A percentile compares a stretch with the other conserved stretches of the same genome.
Evolutionary conservation across 2,329 filamentous ascomycete species (phyloP).

Genomic region (Blastomyces parvus): DNA sequence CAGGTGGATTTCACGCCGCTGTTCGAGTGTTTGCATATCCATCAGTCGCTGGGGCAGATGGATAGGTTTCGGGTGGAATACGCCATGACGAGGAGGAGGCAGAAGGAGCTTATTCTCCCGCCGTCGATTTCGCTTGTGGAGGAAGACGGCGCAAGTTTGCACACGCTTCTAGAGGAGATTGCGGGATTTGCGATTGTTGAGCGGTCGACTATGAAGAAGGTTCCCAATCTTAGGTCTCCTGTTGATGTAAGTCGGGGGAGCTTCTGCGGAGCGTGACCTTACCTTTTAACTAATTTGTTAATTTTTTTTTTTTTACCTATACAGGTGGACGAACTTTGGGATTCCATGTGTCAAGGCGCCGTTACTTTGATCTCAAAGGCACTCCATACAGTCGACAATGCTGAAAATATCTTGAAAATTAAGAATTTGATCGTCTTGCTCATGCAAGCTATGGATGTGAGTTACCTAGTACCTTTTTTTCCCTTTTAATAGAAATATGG

Average conservation of each 20-base stretch:
- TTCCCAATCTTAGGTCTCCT: constrained; percentile 68
- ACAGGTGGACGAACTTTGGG: constrained; percentile 97
- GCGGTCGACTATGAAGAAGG: constrained; percentile 80
- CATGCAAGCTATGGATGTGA: constrained; percentile 93
- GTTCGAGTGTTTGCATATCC: constrained; percentile 92
- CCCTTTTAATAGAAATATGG: too few species aligned
- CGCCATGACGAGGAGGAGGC: constrained; percentile 75
- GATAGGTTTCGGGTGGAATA: constrained; percentile 89
- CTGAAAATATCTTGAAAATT: constrained; percentile 84
- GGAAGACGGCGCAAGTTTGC: constrained; percentile 77
- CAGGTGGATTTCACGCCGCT: constrained; percentile 90
- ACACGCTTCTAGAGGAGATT: constrained; percentile 84
- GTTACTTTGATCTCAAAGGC: constrained; percentile 74
- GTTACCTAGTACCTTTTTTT: constrained; percentile 17
- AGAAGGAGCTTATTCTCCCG: constrained; percentile 84
- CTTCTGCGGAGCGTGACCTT: neutral
- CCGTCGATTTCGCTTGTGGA: constrained; percentile 64
- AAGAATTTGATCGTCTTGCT: constrained; percentile 90
- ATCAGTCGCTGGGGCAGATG: constrained; percentile 83
- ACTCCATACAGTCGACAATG: constrained; percentile 69
- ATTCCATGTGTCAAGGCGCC: constrained; percentile 87
- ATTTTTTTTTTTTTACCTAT: constrained; percentile 3
- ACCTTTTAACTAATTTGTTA: constrained; percentile 13
- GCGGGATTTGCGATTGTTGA: constrained; percentile 95
- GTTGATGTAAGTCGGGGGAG: constrained; percentile 57